Percentiles rank a stretch among this genome's conserved stretches.
Evolutionary conservation across 768 basidiomycete species (phyloP).

Genomic region (Xanthoconium stramineum): DNA sequence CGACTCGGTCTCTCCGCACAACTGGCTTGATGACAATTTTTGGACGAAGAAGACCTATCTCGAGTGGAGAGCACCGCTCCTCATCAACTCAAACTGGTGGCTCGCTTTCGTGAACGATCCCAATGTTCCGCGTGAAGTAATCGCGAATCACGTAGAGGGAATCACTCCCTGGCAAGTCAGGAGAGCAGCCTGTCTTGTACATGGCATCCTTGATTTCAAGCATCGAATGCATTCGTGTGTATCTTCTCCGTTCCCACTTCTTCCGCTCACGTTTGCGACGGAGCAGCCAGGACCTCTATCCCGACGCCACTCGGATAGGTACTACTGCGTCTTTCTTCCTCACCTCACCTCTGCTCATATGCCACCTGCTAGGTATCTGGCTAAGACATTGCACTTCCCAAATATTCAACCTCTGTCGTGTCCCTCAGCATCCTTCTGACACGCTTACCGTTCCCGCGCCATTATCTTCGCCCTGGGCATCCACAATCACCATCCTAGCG

Average conservation of each 20-base stretch:
- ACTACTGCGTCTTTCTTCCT: neutral
- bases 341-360: neutral
- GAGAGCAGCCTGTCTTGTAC: constrained; percentile 77
- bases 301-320: constrained; percentile 74
- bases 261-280: constrained; percentile 6
- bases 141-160: constrained; percentile 26
- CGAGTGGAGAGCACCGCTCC: constrained; percentile 80
- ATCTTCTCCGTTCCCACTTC: neutral
- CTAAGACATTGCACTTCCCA: constrained; percentile 52
- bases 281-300: constrained; percentile 62
- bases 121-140: constrained; percentile 45
- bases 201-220: constrained; percentile 73
- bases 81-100: constrained; percentile 97
- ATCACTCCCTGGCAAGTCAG: constrained; percentile 82
- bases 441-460: constrained; percentile 44
- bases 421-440: constrained; percentile 70
- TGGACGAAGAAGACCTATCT: constrained; percentile 89
- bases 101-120: constrained; percentile 77
- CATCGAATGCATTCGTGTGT: constrained; percentile 60
- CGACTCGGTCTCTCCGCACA: constrained; percentile 78
- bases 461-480: constrained; percentile 38
- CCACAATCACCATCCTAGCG: constrained; percentile 64
- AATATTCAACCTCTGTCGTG: constrained; percentile 76
- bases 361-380: constrained; percentile 51
- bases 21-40: constrained; percentile 94